Base-by-base conservation (phyloP, 2,329 filamentous ascomycete species). In the Scedosporium boydii region DNA sequence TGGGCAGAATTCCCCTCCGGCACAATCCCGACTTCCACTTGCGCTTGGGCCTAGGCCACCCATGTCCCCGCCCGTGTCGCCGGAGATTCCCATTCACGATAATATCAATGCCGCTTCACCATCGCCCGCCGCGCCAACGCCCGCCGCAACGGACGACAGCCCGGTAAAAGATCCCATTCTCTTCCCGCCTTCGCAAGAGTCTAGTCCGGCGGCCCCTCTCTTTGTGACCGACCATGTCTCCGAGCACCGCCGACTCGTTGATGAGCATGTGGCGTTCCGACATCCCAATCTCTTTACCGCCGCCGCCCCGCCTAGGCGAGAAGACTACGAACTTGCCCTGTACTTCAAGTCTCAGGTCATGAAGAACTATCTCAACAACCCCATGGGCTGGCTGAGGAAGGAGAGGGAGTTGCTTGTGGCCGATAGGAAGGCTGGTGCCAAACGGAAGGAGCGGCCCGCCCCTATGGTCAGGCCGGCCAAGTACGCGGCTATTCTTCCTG, bases 1-100 rank as follows among this genome's bases (percentile, higher is more conserved):
- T 64, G 61, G 44, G 51, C 51, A 26, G 12, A 27, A 14, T 23
- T 26, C 51, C 23, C 18, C 12, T n/a, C 21, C 21, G 7, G 23
- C 23, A 14, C 18, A 55, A 55, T 23, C 51, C 12, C 18, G 51
- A 14, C 18, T 23, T 18, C 4, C 51, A 55, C 18, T 23, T 18
- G 18, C 23, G 51, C 51, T 26, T 14, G 51, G 51, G 12, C 51
- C 70, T 51, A 72, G 70, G 26, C 71, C 75, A 66, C 78, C 75
- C 57, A 77, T 84, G 67, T 87, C 84, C 41, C 84, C 84, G 27
- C 84, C 84, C 3, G 78, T 86, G 61, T 87, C 84, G 38, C 81
- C 81, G 9, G 38, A 27, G 12, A 34, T 42, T 16, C 74, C 74
- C 6, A 77, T 77, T 63, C 77, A 74, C 63, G 78, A 76, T 60